phyloP scores from a whole-genome alignment of 495 filamentous ascomycete genomes.

The Hypoxylon lenormandii region DNA sequence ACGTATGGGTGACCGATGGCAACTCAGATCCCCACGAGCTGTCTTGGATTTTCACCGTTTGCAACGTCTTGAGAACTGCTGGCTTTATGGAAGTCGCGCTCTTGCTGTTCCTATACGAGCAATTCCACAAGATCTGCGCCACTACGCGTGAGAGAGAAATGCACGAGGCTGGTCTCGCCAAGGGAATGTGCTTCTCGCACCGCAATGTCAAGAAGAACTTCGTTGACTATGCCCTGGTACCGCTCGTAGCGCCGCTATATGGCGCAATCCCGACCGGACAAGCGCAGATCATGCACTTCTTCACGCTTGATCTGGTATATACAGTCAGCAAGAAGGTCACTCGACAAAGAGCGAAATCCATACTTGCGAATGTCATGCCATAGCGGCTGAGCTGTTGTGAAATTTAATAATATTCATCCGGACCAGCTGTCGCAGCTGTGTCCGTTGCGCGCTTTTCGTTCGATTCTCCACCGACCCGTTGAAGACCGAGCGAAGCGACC shows the following conservation, averaged over 20 bases:
- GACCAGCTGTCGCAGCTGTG: slow-evolving; percentile 13
- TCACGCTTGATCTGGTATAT: slow-evolving; percentile 73
- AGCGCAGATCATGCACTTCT: slow-evolving; percentile 74
- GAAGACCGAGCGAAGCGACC: slow-evolving; percentile 45
- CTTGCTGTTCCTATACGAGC: slow-evolving; percentile 71
- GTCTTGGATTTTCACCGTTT: slow-evolving; percentile 65
- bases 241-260: slow-evolving; percentile 70
- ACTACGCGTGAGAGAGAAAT: slow-evolving; percentile 71
- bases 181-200: slow-evolving; percentile 69
- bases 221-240: slow-evolving; percentile 68
- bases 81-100: slow-evolving; percentile 71
- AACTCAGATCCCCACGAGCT: slow-evolving; percentile 62
- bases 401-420: slow-evolving; percentile 44
- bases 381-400: slow-evolving; percentile 42
- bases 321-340: slow-evolving; percentile 73
- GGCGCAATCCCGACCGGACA: slow-evolving; percentile 72
- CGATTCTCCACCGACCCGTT: slow-evolving; percentile 47
- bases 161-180: slow-evolving; percentile 67
- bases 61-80: slow-evolving; percentile 66
- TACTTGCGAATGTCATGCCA: slow-evolving; percentile 57
- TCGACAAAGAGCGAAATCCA: slow-evolving; percentile 60
- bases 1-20: slow-evolving; percentile 62
- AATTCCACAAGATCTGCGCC: slow-evolving; percentile 70
- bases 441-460: slow-evolving; percentile 42
- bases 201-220: slow-evolving; percentile 65